A percentile compares a stretch with the other conserved stretches of the same genome.
Conservation (phyloP, 192 early-diverging fungal genomes). For the Lobosporangium transversale region DNA sequence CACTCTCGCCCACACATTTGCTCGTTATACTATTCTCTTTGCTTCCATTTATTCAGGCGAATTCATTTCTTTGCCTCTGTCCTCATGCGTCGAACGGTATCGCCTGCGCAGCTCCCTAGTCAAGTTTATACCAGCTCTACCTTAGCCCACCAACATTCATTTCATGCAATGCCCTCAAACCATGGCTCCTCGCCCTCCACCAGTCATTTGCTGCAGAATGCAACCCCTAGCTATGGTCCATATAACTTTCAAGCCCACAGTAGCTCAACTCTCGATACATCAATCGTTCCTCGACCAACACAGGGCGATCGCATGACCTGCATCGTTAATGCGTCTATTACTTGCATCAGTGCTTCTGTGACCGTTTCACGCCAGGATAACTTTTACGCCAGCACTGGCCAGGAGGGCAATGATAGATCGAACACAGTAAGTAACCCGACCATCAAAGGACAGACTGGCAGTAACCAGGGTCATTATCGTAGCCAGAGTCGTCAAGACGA, state of each 20-base stretch:
- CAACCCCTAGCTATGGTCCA: neutral
- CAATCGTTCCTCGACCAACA: constrained; percentile 34
- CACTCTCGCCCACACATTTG: too few species aligned
- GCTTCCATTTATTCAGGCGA: neutral
- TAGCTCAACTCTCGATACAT: constrained; percentile 5
- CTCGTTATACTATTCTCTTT: neutral
- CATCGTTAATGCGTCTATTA: constrained; percentile 51
- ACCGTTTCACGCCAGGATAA: constrained; percentile 22
- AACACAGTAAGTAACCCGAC: neutral
- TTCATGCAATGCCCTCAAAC: constrained; percentile 28
- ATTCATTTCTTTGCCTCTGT: neutral
- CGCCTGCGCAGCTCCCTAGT: constrained; percentile 18
- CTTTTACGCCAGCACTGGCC: constrained; percentile 8
- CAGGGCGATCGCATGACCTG: constrained; percentile 50
- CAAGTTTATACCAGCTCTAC: constrained; percentile 9
- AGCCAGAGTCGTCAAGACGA: constrained; percentile 36
- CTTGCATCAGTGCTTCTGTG: constrained; percentile 28
- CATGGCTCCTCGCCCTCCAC: constrained; percentile 8
- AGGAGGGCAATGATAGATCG: neutral
- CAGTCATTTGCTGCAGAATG: constrained; percentile 4
- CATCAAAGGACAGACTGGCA: neutral
- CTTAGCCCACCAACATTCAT: constrained; percentile 4
- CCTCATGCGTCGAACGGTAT: constrained; percentile 10
- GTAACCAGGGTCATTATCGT: constrained; percentile 12
- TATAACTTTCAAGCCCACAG: constrained; percentile 21